phyloP scores from a whole-genome alignment of 163 green algal genomes.

The Scenedesmus sp. region DNA sequence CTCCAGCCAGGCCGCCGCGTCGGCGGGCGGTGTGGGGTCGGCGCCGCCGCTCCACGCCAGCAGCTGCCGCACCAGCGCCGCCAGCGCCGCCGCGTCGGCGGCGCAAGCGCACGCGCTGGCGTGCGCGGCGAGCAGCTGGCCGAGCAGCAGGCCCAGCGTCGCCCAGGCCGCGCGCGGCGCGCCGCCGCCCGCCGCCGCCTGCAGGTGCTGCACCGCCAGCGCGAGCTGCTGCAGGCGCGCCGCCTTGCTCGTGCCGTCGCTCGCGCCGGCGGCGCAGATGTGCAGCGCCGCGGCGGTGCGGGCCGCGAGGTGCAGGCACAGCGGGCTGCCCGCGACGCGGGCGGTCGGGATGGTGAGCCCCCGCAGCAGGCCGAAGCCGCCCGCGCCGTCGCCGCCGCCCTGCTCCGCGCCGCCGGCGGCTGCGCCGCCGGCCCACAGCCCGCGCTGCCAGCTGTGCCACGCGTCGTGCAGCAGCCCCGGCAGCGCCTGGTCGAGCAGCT shows the following conservation, averaged over 20 bases:
- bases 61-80: slow-evolving; percentile 38
- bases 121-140: slow-evolving; percentile 64
- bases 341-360: background rate
- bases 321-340: slow-evolving; percentile 38
- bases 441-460: slow-evolving; percentile 71
- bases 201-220: slow-evolving; percentile 62
- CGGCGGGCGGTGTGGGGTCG: background rate
- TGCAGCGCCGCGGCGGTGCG: slow-evolving; percentile 48
- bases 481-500: slow-evolving; percentile 50
- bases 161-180: slow-evolving; percentile 15
- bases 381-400: slow-evolving; percentile 2
- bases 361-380: background rate
- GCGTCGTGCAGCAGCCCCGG: slow-evolving; percentile 67
- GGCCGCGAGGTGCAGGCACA: slow-evolving; percentile 45
- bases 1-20: background rate
- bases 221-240: slow-evolving; percentile 77
- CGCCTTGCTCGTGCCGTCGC: slow-evolving; percentile 52
- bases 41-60: slow-evolving; percentile 28
- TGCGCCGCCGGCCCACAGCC: slow-evolving; percentile 22
- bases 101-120: slow-evolving; percentile 12
- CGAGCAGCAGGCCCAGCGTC: slow-evolving; percentile 52
- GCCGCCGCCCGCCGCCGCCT: slow-evolving; percentile 9
- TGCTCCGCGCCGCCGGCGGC: background rate
- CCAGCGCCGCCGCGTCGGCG: slow-evolving; percentile 8
- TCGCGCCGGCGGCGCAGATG: slow-evolving; percentile 37